phyloP scores from a whole-genome alignment of 2,329 filamentous ascomycete species.

The Parastagonospora nodorum region DNA sequence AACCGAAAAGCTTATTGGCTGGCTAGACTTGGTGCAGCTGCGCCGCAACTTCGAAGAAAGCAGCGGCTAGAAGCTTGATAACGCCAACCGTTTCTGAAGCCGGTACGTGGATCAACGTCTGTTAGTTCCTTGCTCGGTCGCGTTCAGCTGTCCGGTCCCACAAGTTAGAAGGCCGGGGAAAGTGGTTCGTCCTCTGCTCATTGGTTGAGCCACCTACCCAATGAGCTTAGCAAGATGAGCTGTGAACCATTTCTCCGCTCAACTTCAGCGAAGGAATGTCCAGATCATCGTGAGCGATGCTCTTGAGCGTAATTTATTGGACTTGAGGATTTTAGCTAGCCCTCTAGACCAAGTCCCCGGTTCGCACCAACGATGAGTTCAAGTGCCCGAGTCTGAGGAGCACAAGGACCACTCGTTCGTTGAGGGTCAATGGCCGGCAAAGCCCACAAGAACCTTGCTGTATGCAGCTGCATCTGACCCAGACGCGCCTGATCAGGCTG shows the following conservation, averaged over 20 bases:
- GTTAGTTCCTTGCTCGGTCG: conserved; percentile 9
- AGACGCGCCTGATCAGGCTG: no score
- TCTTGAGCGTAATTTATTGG: neutral
- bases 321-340: neutral
- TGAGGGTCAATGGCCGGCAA: no score
- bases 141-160: conserved; percentile 5
- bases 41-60: conserved; percentile 22
- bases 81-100: conserved; percentile 10
- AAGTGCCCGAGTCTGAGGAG: neutral
- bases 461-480: no score
- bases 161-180: conserved; percentile 1
- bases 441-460: no score
- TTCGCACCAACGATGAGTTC: neutral
- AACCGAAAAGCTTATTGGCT: conserved; percentile 14
- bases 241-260: conserved; percentile 1
- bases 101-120: conserved; percentile 10
- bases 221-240: conserved; percentile 8
- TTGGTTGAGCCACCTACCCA: conserved; percentile 10
- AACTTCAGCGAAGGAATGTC: neutral
- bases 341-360: neutral
- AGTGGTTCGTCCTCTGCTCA: conserved; percentile 3
- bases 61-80: conserved; percentile 16
- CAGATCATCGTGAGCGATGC: neutral
- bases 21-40: conserved; percentile 13
- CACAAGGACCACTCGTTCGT: neutral